Percentiles rank a stretch among this genome's conserved stretches.
phyloP scores from a whole-genome alignment of 139 green algal species.

The Limnomonas spitsbergensis region DNA sequence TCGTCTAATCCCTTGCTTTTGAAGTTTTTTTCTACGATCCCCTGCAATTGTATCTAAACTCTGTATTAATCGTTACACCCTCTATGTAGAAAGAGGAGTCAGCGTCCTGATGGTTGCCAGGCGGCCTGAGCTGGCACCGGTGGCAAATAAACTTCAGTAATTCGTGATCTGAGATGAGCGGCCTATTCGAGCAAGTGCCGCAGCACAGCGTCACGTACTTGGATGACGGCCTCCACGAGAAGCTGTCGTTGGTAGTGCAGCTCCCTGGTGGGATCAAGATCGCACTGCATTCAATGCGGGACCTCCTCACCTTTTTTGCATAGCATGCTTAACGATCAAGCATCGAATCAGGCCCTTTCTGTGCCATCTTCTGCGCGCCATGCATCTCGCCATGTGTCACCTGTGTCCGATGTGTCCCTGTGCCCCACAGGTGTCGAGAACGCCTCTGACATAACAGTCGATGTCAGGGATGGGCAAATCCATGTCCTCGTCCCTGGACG shows the following conservation, averaged over 20 bases:
- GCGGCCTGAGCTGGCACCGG: background rate
- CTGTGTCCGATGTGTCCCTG: too few species aligned
- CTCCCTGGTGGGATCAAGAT: background rate
- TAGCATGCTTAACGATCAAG: background rate
- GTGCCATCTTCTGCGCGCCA: background rate
- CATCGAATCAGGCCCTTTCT: background rate
- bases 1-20: too few species aligned
- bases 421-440: background rate
- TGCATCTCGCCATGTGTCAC: background rate
- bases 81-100: too few species aligned
- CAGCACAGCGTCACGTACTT: background rate
- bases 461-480: background rate
- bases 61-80: too few species aligned
- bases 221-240: background rate
- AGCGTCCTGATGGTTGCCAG: background rate
- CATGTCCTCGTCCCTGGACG: background rate
- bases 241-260: background rate
- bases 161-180: background rate
- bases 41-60: too few species aligned
- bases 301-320: too few species aligned
- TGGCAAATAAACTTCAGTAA: background rate
- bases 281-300: too few species aligned
- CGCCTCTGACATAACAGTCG: background rate
- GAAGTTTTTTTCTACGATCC: too few species aligned
- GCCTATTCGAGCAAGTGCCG: background rate